These are phyloP conservation scores for Calonectria ilicicola DNA, from an alignment of 2,329 filamentous ascomycete species.

Conservation along the genomic window DNA sequence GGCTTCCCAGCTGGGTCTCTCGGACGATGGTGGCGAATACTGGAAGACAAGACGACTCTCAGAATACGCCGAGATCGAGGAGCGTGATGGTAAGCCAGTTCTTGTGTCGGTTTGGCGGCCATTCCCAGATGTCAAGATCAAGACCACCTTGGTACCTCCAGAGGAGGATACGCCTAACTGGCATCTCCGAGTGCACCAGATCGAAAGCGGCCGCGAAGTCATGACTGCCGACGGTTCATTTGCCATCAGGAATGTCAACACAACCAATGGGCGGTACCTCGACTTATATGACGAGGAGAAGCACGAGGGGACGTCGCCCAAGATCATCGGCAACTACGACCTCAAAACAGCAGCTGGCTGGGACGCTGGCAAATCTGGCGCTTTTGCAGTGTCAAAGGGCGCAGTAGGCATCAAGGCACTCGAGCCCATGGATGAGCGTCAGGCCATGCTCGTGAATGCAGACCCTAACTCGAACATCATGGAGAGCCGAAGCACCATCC, in stretches of 20 bases:
- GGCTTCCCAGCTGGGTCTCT: constrained; percentile 80
- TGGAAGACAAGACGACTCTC: constrained; percentile 82
- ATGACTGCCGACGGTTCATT: constrained; percentile 82
- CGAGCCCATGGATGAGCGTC: constrained; percentile 61
- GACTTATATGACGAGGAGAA: constrained; percentile 59
- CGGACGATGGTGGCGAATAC: constrained; percentile 80
- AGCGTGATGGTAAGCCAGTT: constrained; percentile 65
- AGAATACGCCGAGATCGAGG: constrained; percentile 72
- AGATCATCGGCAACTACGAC: constrained; percentile 72
- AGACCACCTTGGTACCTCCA: constrained; percentile 75
- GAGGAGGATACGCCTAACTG: constrained; percentile 70
- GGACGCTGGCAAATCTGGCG: constrained; percentile 62
- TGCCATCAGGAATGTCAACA: constrained; percentile 71
- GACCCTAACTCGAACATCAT: constrained; percentile 85
- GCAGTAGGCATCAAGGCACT: constrained; percentile 68
- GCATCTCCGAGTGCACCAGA: constrained; percentile 75
- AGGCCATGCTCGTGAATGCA: constrained; percentile 76
- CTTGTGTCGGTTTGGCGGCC: constrained; percentile 79
- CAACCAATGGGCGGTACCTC: constrained; percentile 61
- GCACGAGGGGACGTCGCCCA: constrained; percentile 64
- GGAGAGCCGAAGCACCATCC: constrained; percentile 78
- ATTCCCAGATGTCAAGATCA: constrained; percentile 75
- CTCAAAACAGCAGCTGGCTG: constrained; percentile 65
- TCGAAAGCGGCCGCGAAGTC: constrained; percentile 70
- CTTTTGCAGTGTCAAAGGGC: constrained; percentile 68